Percentiles rank a stretch among this genome's conserved stretches.
Evolutionary conservation across 2,329 filamentous ascomycete species (phyloP).

Genomic region (Amylocarpus encephaloides): DNA sequence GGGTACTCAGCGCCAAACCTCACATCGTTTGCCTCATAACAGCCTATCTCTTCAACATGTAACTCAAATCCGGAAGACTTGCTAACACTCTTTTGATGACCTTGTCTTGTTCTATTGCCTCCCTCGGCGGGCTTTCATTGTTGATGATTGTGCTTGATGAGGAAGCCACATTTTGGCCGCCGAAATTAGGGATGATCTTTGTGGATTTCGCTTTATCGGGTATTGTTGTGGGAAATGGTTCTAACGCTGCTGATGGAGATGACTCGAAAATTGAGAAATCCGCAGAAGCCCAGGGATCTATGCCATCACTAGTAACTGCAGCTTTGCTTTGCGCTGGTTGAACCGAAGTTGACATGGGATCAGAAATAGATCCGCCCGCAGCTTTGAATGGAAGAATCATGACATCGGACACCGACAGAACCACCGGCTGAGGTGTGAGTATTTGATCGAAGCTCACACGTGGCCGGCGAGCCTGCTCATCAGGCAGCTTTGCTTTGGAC

Average conservation of each 20-base stretch:
- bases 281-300: slow-evolving; percentile 31
- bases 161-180: no score
- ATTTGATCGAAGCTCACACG: slow-evolving; percentile 9
- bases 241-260: slow-evolving; percentile 3
- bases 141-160: neutral
- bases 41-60: slow-evolving; percentile 30
- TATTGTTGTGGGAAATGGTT: slow-evolving; percentile 2
- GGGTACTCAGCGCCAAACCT: neutral
- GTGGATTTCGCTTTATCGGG: slow-evolving; percentile 2
- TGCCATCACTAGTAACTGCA: neutral
- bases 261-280: slow-evolving; percentile 35
- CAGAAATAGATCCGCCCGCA: neutral
- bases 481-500: neutral
- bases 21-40: neutral
- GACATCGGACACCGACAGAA: no score
- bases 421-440: neutral
- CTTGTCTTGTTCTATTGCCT: slow-evolving; percentile 30
- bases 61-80: slow-evolving; percentile 31
- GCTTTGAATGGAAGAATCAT: neutral
- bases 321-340: neutral
- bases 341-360: no score
- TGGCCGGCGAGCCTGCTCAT: slow-evolving; percentile 5
- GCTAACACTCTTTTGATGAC: slow-evolving; percentile 29
- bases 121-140: slow-evolving; percentile 16
- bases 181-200: neutral